Base-by-base conservation (phyloP, 495 filamentous ascomycete genomes). In the Tuber brumale region DNA sequence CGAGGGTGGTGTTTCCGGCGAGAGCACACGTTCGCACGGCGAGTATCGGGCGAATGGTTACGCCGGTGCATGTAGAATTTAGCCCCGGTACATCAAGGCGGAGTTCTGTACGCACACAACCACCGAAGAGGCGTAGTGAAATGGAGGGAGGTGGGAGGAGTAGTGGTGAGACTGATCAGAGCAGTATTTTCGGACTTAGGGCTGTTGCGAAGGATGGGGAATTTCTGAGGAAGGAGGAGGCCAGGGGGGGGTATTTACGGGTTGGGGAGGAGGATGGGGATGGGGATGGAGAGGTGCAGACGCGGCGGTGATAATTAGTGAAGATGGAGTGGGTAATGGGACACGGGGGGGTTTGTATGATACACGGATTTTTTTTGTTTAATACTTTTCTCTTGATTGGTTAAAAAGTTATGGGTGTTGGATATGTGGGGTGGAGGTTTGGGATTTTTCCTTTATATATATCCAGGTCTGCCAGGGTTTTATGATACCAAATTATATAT, bases 21-120 rank as follows among this genome's bases (percentile, higher is more conserved):
- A 27, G 23, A n/a, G 70, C 76, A 19, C 78, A 80, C 61, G 78
- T 80, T n/a, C 78, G 80, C 44, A 82, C 80, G 39, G 80, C 80
- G 23, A 79, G 79, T 46, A 57, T 82, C 70, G 80, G 80, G 5
- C 71, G 79, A n/a, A 74, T 82, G 69, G 75, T 80, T 70, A 76
- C 74, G 23, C 80, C 80, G 9, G 78, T 76, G 9, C 73, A 77
- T n/a, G 74, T 81, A 4, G 79, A 80, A 61, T 79, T 80, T 57
- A 72, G 73, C 27, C 73, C 73, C n/a, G 41, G 45, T 43, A 31
- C 31, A 51, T 78, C 76, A 10, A 76, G 76, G 10, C 72, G 77
- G 16, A 70, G 70, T 18, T 79, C 77, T 0, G 75, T 79, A 46
- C 74, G 41, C 37, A 79, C 76, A 19, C 70, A 73, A 10, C 70